phyloP scores from a whole-genome alignment of 2,329 filamentous ascomycete genomes.

The Arachnomyces sp. region DNA sequence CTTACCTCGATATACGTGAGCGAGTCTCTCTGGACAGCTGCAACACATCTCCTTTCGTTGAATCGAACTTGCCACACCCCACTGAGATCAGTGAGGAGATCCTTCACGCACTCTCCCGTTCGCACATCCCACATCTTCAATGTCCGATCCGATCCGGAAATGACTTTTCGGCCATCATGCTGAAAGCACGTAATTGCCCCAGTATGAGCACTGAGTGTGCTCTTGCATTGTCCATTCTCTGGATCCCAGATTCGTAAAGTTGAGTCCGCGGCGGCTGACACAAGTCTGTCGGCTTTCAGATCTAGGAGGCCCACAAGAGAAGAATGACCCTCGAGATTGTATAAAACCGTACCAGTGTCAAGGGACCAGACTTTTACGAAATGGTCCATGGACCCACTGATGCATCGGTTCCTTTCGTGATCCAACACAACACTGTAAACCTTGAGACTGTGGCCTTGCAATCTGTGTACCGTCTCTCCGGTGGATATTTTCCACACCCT shows the following conservation, averaged over 20 bases:
- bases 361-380: conserved; percentile 97
- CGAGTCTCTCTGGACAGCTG: conserved; percentile 86
- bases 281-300: conserved; percentile 78
- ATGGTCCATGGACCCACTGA: conserved; percentile 97
- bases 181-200: conserved; percentile 98
- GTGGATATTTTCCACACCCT: conserved; percentile 97
- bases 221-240: conserved; percentile 82
- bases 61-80: conserved; percentile 99
- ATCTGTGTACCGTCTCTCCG: conserved; percentile 73
- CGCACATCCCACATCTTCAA: conserved; percentile 98
- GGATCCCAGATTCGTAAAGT: conserved; percentile 97
- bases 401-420: conserved; percentile 84
- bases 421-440: conserved; percentile 97
- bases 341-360: conserved; percentile 72
- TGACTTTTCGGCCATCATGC: conserved; percentile 92
- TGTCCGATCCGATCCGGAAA: conserved; percentile 89
- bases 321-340: conserved; percentile 86
- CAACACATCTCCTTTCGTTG: conserved; percentile 88
- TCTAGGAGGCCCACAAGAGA: conserved; percentile 89
- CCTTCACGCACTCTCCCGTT: conserved; percentile 84
- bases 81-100: conserved; percentile 83
- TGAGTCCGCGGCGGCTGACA: conserved; percentile 91
- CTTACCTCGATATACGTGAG: conserved; percentile 93
- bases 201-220: conserved; percentile 84
- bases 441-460: conserved; percentile 83